A percentile compares a stretch with the other conserved stretches of the same genome.
Conservation (phyloP, 2,329 filamentous ascomycete genomes). For the Cordyceps fumosorosea region DNA sequence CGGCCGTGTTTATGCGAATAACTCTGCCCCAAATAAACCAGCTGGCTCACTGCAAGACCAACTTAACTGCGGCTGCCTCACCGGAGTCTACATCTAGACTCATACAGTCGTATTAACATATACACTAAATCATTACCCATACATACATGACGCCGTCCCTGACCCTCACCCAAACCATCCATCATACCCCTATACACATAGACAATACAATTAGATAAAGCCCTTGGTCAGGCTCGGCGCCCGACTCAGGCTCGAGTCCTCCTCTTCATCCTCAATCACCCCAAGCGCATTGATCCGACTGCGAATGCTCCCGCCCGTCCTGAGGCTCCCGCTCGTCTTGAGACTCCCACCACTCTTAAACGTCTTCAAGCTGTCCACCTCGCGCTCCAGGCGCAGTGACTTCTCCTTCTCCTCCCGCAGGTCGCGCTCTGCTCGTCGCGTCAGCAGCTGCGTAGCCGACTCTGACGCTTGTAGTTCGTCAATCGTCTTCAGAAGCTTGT, state of each 20-base stretch:
- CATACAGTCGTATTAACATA: constrained; percentile 11
- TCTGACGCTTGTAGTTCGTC: constrained; percentile 90
- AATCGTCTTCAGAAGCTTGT: constrained; percentile 82
- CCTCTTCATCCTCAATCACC: constrained; percentile 35
- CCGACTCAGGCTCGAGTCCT: constrained; percentile 54
- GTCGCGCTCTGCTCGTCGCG: constrained; percentile 82
- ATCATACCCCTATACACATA: neutral
- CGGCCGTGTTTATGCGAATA: too few relatives aligned
- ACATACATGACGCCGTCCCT: constrained; percentile 5
- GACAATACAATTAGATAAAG: constrained; percentile 49
- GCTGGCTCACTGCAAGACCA: too few relatives aligned
- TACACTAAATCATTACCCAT: constrained; percentile 11
- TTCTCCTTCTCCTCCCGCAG: constrained; percentile 84
- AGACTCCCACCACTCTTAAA: constrained; percentile 40
- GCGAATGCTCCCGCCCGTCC: constrained; percentile 35
- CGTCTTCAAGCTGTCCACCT: constrained; percentile 79
- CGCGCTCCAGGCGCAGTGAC: constrained; percentile 72
- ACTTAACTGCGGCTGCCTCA: too few relatives aligned
- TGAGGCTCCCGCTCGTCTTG: neutral
- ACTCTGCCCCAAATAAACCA: too few relatives aligned
- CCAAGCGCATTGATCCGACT: constrained; percentile 29
- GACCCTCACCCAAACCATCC: neutral
- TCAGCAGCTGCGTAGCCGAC: constrained; percentile 70
- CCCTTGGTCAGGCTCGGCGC: constrained; percentile 68
- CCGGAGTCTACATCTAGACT: neutral